These are phyloP conservation scores for Colletotrichum sp. DNA, from an alignment of 2,329 filamentous ascomycete species.

Conservation along the genomic window DNA sequence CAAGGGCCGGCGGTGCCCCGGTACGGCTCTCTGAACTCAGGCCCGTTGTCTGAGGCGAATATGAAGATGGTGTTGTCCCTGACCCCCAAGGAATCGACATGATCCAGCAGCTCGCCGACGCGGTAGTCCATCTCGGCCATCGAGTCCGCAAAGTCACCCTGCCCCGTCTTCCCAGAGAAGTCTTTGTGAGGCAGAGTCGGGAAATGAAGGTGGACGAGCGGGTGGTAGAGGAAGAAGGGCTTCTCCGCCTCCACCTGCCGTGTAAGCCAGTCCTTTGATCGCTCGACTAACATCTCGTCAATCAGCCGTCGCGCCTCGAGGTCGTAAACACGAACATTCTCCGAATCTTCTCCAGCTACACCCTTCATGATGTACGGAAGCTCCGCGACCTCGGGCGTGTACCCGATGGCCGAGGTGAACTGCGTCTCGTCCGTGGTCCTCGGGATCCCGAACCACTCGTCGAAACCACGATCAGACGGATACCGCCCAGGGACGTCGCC, in stretches of 20 bases:
- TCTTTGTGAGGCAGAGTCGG: constrained; percentile 34
- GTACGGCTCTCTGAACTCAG: constrained; percentile 36
- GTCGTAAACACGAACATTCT: constrained; percentile 36
- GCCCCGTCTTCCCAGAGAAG: constrained; percentile 30
- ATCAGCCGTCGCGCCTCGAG: constrained; percentile 32
- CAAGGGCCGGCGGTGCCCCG: constrained; percentile 36
- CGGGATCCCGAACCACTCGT: constrained; percentile 42
- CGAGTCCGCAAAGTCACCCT: constrained; percentile 36
- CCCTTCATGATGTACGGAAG: constrained; percentile 39
- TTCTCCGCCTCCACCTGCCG: constrained; percentile 26
- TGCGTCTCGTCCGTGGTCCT: constrained; percentile 40
- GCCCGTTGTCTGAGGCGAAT: constrained; percentile 40
- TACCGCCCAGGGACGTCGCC: constrained; percentile 38
- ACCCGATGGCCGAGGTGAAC: constrained; percentile 37
- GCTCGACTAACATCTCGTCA: constrained; percentile 35
- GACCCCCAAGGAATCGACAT: constrained; percentile 31
- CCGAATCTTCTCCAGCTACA: constrained; percentile 26
- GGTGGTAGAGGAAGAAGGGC: constrained; percentile 37
- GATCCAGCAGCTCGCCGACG: constrained; percentile 34
- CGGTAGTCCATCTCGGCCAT: constrained; percentile 38
- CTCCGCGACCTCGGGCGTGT: constrained; percentile 34
- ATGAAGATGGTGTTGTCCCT: constrained; percentile 36
- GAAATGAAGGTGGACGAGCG: constrained; percentile 37
- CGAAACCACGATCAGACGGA: constrained; percentile 38
- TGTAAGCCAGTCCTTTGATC: constrained; percentile 34